A percentile compares a stretch with the other conserved stretches of the same genome.
Evolutionary conservation across 2,329 filamentous ascomycete species (phyloP).

Genomic region (Teratosphaeria pseudoeucalypti): DNA sequence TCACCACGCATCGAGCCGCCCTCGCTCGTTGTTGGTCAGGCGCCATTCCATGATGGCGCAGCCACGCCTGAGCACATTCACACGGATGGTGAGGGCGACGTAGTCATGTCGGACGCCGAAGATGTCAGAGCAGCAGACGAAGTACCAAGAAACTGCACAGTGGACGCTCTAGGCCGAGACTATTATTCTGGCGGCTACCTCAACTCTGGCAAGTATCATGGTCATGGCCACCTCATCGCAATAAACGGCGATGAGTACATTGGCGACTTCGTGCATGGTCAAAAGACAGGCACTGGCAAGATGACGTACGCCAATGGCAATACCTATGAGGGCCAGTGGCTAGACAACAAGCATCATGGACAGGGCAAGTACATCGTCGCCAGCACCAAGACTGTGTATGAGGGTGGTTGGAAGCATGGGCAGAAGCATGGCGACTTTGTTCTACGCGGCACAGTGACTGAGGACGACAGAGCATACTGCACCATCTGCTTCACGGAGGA

Average conservation of each 20-base stretch:
- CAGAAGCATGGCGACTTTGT: constrained; percentile 53
- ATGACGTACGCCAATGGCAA: constrained; percentile 55
- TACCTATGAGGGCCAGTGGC: constrained; percentile 47
- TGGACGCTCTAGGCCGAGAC: constrained; percentile 45
- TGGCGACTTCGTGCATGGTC: constrained; percentile 43
- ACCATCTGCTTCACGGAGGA: constrained; percentile 53
- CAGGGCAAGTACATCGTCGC: constrained; percentile 47
- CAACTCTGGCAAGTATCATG: constrained; percentile 36
- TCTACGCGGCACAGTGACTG: constrained; percentile 51
- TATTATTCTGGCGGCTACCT: constrained; percentile 46
- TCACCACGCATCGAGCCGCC: neutral
- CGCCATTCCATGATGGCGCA: neutral
- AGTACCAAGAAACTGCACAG: constrained; percentile 1
- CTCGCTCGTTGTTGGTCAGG: neutral
- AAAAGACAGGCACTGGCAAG: constrained; percentile 45
- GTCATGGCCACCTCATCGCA: constrained; percentile 43
- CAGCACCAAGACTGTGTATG: constrained; percentile 49
- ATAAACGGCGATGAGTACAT: constrained; percentile 46
- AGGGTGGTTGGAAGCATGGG: constrained; percentile 50
- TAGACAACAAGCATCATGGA: constrained; percentile 54
- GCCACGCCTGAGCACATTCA: constrained; percentile 12
- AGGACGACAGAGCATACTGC: constrained; percentile 50
- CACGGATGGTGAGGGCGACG: constrained; percentile 28
- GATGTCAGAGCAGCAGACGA: constrained; percentile 3
- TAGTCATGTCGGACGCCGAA: constrained; percentile 22